These are phyloP conservation scores for Gelatoporia subvermispora DNA, from an alignment of 768 basidiomycete species.

Conservation along the genomic window DNA sequence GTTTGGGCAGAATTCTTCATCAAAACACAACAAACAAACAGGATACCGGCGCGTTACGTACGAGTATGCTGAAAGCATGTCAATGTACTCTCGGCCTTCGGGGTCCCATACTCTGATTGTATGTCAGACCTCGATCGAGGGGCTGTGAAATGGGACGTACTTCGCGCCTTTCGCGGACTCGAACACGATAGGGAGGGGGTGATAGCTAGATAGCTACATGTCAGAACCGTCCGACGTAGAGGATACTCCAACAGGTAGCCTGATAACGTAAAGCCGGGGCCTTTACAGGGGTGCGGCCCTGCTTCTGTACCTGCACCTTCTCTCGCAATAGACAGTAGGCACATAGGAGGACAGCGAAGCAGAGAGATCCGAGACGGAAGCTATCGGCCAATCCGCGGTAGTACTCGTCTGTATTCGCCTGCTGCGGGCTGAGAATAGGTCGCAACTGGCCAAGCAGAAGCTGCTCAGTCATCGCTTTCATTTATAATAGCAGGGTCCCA, in stretches of 20 bases:
- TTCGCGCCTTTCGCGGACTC: constrained; percentile 85
- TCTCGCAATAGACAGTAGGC: constrained; percentile 1
- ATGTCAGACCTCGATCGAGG: constrained; percentile 10
- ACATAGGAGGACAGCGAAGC: constrained; percentile 4
- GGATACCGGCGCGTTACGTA: constrained; percentile 35
- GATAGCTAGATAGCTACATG: constrained; percentile 70
- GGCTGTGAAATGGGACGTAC: constrained; percentile 44
- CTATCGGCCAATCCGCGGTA: no score
- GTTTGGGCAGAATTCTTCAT: neutral
- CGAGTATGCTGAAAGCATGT: constrained; percentile 98
- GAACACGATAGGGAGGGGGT: constrained; percentile 92
- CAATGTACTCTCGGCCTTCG: constrained; percentile 93
- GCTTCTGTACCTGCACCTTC: constrained; percentile 5
- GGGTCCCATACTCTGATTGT: constrained; percentile 78
- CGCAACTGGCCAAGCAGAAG: no score
- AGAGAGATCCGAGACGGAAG: neutral
- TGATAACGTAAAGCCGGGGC: neutral
- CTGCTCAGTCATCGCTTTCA: no score
- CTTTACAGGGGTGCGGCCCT: constrained; percentile 5
- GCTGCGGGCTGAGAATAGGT: neutral
- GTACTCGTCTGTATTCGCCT: no score
- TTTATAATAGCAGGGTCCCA: no score
- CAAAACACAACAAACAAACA: constrained; percentile 1
- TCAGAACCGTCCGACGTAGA: constrained; percentile 15
- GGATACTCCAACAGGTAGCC: constrained; percentile 4